Conservation (phyloP, 805 yeast species). For the Ogataea kodamae region DNA sequence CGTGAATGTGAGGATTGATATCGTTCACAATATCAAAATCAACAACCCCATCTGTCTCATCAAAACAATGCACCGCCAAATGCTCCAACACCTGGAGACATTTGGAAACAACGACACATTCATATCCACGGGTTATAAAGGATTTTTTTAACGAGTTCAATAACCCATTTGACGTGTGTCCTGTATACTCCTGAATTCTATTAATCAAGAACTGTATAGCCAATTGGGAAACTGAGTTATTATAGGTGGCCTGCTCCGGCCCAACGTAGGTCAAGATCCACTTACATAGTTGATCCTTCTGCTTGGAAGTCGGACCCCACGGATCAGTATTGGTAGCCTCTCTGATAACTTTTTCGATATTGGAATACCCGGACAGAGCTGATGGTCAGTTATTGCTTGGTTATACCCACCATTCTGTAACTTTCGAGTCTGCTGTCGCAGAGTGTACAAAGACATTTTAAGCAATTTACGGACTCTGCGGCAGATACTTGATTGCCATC, state of each 20-base stretch:
- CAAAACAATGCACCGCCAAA: slow-evolving; percentile 27
- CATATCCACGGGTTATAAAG: slow-evolving; percentile 29
- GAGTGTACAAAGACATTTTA: slow-evolving; percentile 23
- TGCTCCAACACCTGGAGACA: slow-evolving; percentile 28
- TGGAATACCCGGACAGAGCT: slow-evolving; percentile 31
- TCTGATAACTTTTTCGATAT: slow-evolving; percentile 33
- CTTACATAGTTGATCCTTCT: slow-evolving; percentile 32
- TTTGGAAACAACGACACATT: slow-evolving; percentile 26
- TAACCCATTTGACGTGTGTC: slow-evolving; percentile 8
- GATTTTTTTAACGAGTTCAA: slow-evolving; percentile 25
- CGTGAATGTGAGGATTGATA: slow-evolving; percentile 14
- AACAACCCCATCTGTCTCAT: slow-evolving; percentile 4
- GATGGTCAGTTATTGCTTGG: slow-evolving; percentile 1
- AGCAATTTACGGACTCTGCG: no score
- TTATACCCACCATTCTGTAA: slow-evolving; percentile 32
- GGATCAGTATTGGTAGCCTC: slow-evolving; percentile 48
- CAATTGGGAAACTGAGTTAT: slow-evolving; percentile 20
- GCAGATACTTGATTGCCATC: no score
- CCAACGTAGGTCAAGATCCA: slow-evolving; percentile 20
- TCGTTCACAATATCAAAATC: slow-evolving; percentile 25
- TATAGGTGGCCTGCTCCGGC: slow-evolving; percentile 14
- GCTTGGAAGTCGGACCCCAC: slow-evolving; percentile 51
- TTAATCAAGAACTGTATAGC: slow-evolving; percentile 20
- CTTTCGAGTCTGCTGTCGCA: slow-evolving; percentile 33
- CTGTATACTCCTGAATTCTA: slow-evolving; percentile 21